Percentiles rank a stretch among this genome's conserved stretches.
These are phyloP conservation scores for Cryphonectria nitschkei DNA, from an alignment of 2,329 filamentous ascomycete genomes.

Conservation along the genomic window DNA sequence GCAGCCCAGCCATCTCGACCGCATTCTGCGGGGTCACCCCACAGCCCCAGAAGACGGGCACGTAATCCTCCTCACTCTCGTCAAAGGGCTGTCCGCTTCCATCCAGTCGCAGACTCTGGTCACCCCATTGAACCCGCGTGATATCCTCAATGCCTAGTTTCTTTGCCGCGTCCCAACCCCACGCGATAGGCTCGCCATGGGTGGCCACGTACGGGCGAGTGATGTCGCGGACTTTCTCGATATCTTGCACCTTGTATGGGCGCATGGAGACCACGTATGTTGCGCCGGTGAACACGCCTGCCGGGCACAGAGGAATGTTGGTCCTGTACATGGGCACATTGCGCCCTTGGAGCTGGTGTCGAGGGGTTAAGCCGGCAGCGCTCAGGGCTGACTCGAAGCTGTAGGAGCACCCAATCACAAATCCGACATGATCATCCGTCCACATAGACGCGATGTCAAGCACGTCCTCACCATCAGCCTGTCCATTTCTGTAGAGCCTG, in stretches of 20 bases:
- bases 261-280: conserved; percentile 68
- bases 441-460: conserved; percentile 54
- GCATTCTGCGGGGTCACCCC: conserved; percentile 69
- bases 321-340: conserved; percentile 68
- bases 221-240: conserved; percentile 57
- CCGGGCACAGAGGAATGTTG: conserved; percentile 56
- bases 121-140: conserved; percentile 59
- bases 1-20: conserved; percentile 57
- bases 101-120: conserved; percentile 46
- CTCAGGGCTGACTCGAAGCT: conserved; percentile 63
- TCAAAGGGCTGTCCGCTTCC: conserved; percentile 42
- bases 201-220: conserved; percentile 59
- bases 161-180: conserved; percentile 62
- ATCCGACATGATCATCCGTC: conserved; percentile 62
- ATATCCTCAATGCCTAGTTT: conserved; percentile 59
- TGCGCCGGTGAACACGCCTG: conserved; percentile 59
- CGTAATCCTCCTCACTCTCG: conserved; percentile 44
- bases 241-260: conserved; percentile 53
- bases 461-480: conserved; percentile 42
- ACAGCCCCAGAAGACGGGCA: conserved; percentile 67
- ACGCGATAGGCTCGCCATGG: conserved; percentile 67
- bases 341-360: conserved; percentile 51
- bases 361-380: conserved; percentile 52
- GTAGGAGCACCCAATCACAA: conserved; percentile 67
- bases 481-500: conserved; percentile 58